Evolutionary conservation across 164 flowering plant species (phyloP), one percentile per base, ranked within the genome.

Genomic region (Dillenia suffruticosa): DNA sequence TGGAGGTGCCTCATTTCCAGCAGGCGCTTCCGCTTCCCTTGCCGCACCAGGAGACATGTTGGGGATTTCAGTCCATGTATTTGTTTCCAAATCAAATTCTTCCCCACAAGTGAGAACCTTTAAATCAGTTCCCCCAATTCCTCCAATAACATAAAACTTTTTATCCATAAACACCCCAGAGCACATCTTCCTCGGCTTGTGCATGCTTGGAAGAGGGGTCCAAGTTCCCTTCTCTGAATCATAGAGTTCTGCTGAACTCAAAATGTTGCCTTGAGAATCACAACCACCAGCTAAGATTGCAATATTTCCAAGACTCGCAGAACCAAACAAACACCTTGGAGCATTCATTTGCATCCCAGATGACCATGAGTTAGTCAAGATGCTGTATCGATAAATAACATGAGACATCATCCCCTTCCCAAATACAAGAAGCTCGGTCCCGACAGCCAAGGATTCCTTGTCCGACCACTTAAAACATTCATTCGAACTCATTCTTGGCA

Each of bases 221-320:
- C 89, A 93, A 7, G 75, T 70, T 56, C 81, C 78, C 10, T 69
- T 72, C 84, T 90, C 97, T 0, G 97, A 90, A 61, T 93, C 79
- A 62, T 89, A 93, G 9, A 93, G 78, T 79, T 93, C 98, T 0
- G 86, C 98, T 0, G 91, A 81, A 58, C 72, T 77, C 49, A 90
- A 68, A 14, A 77, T 75, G n/a, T 59, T 78, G 5, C 98, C 97
- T 26, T 65, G 64, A 24, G 81, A 74, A 67, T 90, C 91, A 72
- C 88, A 89, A 12, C 98, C 98, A 11, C 98, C 98, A 1, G 98
- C 98, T 11, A 93, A 58, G 26, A 93, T 87, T 0, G 95, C 98
- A 52, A 81, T 85, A 78, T 81, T 86, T 11, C 95, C 95, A 24
- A 79, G 83, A 59, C 98, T 93, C 9, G 97, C 98, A 50, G 98